phyloP scores from a whole-genome alignment of 1,284 basidiomycete genomes.

The Fistulinella cinereoalba region DNA sequence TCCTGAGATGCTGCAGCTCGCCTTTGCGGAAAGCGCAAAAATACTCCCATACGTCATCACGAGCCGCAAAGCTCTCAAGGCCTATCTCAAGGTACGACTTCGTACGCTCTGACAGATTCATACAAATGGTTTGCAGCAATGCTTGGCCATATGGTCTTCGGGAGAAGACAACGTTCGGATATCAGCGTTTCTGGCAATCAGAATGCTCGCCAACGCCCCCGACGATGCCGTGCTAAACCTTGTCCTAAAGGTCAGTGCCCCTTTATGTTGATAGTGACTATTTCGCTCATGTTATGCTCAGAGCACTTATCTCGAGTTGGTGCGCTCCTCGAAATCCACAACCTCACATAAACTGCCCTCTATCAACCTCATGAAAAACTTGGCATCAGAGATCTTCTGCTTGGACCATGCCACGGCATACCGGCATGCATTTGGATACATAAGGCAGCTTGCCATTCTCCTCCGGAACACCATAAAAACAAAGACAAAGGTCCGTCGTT shows the following conservation, averaged over 20 bases:
- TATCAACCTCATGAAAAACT: constrained; percentile 98
- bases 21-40: constrained; percentile 81
- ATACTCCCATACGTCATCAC: constrained; percentile 83
- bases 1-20: constrained; percentile 65
- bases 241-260: constrained; percentile 72
- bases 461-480: constrained; percentile 89
- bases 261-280: too few species aligned
- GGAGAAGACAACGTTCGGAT: constrained; percentile 84
- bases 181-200: constrained; percentile 83
- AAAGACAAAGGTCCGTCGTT: constrained; percentile 67
- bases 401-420: constrained; percentile 76
- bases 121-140: constrained; percentile 48
- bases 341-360: constrained; percentile 87
- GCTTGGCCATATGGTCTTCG: constrained; percentile 81
- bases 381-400: constrained; percentile 89
- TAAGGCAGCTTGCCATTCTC: constrained; percentile 93
- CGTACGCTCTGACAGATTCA: background rate
- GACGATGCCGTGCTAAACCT: constrained; percentile 85
- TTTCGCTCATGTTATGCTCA: constrained; percentile 34
- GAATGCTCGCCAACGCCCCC: constrained; percentile 75
- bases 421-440: constrained; percentile 96
- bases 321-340: constrained; percentile 82
- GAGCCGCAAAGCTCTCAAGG: constrained; percentile 80
- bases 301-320: constrained; percentile 83
- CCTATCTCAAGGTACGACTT: constrained; percentile 74